These are phyloP conservation scores for Botrytis cinerea DNA, from an alignment of 2,329 filamentous ascomycete genomes.

Conservation along the genomic window DNA sequence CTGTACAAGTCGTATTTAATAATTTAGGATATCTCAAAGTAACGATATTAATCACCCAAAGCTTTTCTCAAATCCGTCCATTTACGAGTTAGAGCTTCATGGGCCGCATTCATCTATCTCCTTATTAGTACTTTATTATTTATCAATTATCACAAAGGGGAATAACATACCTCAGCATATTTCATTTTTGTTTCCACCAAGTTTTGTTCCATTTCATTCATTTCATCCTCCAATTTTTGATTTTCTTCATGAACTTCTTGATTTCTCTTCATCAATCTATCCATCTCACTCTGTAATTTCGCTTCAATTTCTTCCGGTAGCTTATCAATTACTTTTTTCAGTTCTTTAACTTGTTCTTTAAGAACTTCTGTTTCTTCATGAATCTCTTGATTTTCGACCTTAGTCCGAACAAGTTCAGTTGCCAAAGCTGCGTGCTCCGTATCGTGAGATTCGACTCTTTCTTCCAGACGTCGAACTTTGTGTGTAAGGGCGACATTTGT, in stretches of 20 bases:
- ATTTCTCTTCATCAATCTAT: conserved; percentile 89
- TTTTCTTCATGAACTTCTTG: conserved; percentile 94
- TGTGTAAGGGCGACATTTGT: conserved; percentile 68
- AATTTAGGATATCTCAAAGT: background rate
- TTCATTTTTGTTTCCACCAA: conserved; percentile 93
- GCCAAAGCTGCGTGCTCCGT: conserved; percentile 88
- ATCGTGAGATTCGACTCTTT: conserved; percentile 84
- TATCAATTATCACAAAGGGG: conserved; percentile 16
- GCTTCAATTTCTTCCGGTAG: conserved; percentile 88
- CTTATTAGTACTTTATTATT: conserved; percentile 27
- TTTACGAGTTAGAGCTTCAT: conserved; percentile 73
- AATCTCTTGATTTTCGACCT: conserved; percentile 90
- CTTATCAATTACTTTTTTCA: conserved; percentile 82
- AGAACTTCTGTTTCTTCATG: conserved; percentile 87
- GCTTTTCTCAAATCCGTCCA: conserved; percentile 71
- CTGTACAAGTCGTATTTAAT: conserved; percentile 10
- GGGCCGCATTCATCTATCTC: conserved; percentile 64
- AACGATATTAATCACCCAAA: conserved; percentile 1
- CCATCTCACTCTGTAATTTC: conserved; percentile 80
- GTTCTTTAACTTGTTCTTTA: conserved; percentile 79
- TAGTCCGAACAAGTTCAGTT: conserved; percentile 86
- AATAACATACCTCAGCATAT: conserved; percentile 82
- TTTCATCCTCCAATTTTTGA: conserved; percentile 79
- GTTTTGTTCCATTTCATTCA: conserved; percentile 88
- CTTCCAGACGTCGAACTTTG: conserved; percentile 82